Percentiles rank a stretch among this genome's conserved stretches.
Conservation (phyloP, 495 filamentous ascomycete species). For the Poronia punctata region DNA sequence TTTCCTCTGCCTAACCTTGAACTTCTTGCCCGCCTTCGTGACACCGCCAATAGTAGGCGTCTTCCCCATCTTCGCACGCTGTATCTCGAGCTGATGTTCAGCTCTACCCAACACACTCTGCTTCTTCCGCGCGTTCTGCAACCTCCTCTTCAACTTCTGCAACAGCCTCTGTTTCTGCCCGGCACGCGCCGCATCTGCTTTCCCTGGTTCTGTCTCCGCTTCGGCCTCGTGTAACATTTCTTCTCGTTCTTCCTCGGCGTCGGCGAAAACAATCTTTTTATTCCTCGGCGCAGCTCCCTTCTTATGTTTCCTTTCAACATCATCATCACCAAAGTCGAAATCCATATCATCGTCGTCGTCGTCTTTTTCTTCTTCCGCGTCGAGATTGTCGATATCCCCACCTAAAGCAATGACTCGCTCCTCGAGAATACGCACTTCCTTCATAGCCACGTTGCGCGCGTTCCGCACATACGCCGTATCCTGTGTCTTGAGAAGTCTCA, state of each 20-base stretch:
- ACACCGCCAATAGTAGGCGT: slow-evolving; percentile 61
- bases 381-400: slow-evolving; percentile 20
- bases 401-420: slow-evolving; percentile 34
- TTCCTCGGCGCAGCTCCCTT: slow-evolving; percentile 11
- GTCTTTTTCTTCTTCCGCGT: slow-evolving; percentile 20
- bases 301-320: slow-evolving; percentile 1
- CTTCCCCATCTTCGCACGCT: slow-evolving; percentile 59
- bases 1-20: slow-evolving; percentile 78
- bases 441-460: slow-evolving; percentile 43
- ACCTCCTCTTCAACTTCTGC: slow-evolving; percentile 35
- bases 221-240: slow-evolving; percentile 31
- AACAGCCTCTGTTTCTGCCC: slow-evolving; percentile 41
- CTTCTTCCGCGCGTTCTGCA: slow-evolving; percentile 61
- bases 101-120: slow-evolving; percentile 63
- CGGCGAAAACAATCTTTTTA: slow-evolving; percentile 41
- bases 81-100: slow-evolving; percentile 69
- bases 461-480: slow-evolving; percentile 82
- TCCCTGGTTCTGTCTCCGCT: slow-evolving; percentile 29
- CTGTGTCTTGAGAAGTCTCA: slow-evolving; percentile 91
- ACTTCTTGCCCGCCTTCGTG: slow-evolving; percentile 75
- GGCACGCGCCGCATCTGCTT: slow-evolving; percentile 42
- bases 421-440: slow-evolving; percentile 37
- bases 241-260: slow-evolving; percentile 28
- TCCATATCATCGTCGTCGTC: slow-evolving; percentile 22
- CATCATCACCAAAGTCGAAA: slow-evolving; percentile 14